Percentiles rank a stretch among this genome's conserved stretches.
Evolutionary conservation across 2,329 filamentous ascomycete species (phyloP).

Genomic region (Daldinia sp.): DNA sequence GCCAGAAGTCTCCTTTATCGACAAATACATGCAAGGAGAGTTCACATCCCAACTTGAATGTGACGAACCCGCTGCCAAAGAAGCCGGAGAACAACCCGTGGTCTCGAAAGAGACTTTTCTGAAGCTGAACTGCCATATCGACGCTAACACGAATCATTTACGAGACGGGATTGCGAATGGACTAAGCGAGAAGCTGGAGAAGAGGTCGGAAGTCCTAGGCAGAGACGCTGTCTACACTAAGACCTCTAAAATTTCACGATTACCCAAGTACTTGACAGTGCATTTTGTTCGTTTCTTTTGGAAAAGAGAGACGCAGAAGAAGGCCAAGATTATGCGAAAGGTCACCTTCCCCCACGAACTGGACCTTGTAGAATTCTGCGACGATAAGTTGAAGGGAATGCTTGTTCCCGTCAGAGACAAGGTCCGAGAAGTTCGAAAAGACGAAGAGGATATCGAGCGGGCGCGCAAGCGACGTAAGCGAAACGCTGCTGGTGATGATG

Average conservation of each 20-base stretch:
- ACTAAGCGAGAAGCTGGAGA: constrained; percentile 90
- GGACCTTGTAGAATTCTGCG: constrained; percentile 94
- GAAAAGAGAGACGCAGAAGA: constrained; percentile 95
- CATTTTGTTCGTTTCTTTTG: constrained; percentile 99
- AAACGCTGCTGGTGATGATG: constrained; percentile 62
- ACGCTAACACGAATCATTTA: constrained; percentile 86
- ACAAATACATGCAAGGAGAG: constrained; percentile 88
- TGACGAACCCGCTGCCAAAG: constrained; percentile 82
- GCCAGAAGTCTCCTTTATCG: constrained; percentile 78
- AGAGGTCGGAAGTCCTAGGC: constrained; percentile 81
- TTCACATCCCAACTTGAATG: constrained; percentile 85
- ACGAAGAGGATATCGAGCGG: constrained; percentile 92
- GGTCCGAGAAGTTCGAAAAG: constrained; percentile 93
- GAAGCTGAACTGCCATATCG: constrained; percentile 97
- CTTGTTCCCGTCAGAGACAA: constrained; percentile 95
- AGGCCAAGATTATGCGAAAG: constrained; percentile 99
- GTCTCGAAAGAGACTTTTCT: constrained; percentile 80
- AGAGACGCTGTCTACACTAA: constrained; percentile 90
- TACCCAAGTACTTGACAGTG: constrained; percentile 95
- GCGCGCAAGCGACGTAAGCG: constrained; percentile 91
- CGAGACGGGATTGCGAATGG: constrained; percentile 87
- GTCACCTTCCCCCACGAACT: constrained; percentile 95
- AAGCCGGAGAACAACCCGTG: constrained; percentile 77
- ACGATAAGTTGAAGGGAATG: constrained; percentile 84
- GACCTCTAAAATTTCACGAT: constrained; percentile 85